These are phyloP conservation scores for Penicillium olsonii DNA, from an alignment of 2,329 filamentous ascomycete genomes.

Conservation along the genomic window DNA sequence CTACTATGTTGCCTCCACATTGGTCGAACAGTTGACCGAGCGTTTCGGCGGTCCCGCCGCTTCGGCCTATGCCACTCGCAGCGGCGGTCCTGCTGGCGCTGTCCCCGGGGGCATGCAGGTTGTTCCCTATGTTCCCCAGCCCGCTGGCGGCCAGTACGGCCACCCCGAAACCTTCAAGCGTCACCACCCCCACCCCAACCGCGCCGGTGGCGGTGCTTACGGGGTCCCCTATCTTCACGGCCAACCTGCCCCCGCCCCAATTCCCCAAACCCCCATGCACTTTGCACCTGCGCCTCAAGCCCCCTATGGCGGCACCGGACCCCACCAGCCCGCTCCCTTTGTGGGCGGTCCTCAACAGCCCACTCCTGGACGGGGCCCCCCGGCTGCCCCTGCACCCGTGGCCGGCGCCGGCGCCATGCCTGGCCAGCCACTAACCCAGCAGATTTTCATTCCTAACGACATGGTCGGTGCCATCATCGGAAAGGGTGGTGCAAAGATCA, in stretches of 20 bases:
- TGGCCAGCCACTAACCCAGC: constrained; percentile 87
- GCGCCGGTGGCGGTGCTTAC: constrained; percentile 74
- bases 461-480: constrained; percentile 99
- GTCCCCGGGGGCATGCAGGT: constrained; percentile 98
- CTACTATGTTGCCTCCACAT: constrained; percentile 97
- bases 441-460: constrained; percentile 98
- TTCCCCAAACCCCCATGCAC: constrained; percentile 69
- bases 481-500: constrained; percentile 98
- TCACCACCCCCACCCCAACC: constrained; percentile 71
- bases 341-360: constrained; percentile 62
- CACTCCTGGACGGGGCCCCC: constrained; percentile 64
- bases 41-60: constrained; percentile 93
- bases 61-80: constrained; percentile 95
- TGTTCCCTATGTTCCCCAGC: constrained; percentile 94
- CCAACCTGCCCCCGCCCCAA: constrained; percentile 56
- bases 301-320: constrained; percentile 76
- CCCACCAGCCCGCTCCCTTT: constrained; percentile 73
- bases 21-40: constrained; percentile 95
- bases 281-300: constrained; percentile 75
- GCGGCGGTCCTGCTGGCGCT: constrained; percentile 86
- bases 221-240: constrained; percentile 72
- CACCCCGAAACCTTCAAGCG: constrained; percentile 82
- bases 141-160: constrained; percentile 88
- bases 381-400: constrained; percentile 66
- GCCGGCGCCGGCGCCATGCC: constrained; percentile 71